phyloP scores from a whole-genome alignment of 1,284 basidiomycete genomes.

The Earliella scabrosa region DNA sequence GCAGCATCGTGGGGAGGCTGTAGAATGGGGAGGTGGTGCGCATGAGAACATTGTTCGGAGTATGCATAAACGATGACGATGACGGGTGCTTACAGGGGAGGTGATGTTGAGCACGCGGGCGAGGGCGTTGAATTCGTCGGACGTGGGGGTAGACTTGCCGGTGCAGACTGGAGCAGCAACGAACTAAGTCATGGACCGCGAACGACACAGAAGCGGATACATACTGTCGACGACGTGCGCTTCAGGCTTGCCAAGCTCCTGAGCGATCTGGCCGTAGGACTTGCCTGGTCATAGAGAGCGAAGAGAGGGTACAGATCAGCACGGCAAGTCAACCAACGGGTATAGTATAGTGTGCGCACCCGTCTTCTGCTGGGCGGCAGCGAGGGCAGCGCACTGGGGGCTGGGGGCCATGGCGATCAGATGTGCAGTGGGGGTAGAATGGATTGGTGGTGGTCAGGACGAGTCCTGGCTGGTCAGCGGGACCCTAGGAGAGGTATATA shows the following conservation, averaged over 20 bases:
- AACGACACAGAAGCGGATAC: constrained; percentile 17
- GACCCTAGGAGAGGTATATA: constrained; percentile 6
- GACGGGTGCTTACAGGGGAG: constrained; percentile 36
- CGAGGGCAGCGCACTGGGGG: constrained; percentile 62
- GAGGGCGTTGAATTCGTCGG: constrained; percentile 56
- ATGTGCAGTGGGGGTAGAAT: background rate
- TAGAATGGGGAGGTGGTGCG: background rate
- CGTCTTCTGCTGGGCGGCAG: constrained; percentile 51
- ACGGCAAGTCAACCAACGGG: no score
- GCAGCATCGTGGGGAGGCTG: constrained; percentile 29
- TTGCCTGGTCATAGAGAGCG: constrained; percentile 41
- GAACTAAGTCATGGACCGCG: background rate
- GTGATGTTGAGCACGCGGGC: constrained; percentile 51
- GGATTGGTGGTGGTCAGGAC: constrained; percentile 6
- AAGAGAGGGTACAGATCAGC: constrained; percentile 4
- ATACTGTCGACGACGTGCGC: constrained; percentile 57
- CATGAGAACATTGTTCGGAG: background rate
- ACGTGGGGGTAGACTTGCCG: constrained; percentile 47
- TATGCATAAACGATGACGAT: background rate
- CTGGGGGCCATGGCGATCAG: constrained; percentile 41
- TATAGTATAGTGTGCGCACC: constrained; percentile 39
- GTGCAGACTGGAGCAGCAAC: constrained; percentile 46
- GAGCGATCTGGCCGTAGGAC: constrained; percentile 52
- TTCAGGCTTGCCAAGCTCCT: constrained; percentile 43
- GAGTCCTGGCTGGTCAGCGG: background rate